These are phyloP conservation scores for Trichosporon sp. DNA, from an alignment of 1,284 basidiomycete genomes.

Conservation along the genomic window DNA sequence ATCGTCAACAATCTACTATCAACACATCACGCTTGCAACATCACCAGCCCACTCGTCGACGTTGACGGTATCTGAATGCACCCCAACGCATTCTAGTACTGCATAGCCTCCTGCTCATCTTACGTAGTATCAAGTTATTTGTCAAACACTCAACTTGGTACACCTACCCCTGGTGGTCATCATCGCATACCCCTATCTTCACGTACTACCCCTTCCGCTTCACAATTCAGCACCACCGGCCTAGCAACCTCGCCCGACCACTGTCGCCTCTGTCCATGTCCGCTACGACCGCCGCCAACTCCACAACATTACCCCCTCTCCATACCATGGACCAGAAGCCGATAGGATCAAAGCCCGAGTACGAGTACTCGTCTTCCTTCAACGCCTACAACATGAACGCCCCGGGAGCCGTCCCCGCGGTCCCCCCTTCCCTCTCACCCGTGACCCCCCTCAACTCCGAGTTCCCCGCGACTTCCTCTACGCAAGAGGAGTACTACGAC, in stretches of 20 bases:
- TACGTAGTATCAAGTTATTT: not conserved
- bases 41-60: not conserved
- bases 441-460: not conserved
- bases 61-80: not conserved
- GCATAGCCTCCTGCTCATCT: not conserved
- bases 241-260: not conserved
- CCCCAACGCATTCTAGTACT: not conserved
- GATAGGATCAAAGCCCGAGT: not conserved
- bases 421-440: not conserved
- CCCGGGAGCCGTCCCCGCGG: not conserved
- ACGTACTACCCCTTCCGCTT: not conserved
- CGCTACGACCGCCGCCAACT: not conserved
- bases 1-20: not conserved
- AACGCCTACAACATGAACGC: conserved; percentile 3
- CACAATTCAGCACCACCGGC: not conserved
- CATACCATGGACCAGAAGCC: conserved; percentile 4
- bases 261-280: not conserved
- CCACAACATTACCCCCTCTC: not conserved
- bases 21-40: not conserved
- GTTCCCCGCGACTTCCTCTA: not conserved
- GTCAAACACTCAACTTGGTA: not conserved
- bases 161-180: not conserved
- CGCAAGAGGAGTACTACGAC: conserved; percentile 1
- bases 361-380: not conserved
- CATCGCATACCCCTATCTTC: conserved; percentile 3